Evolutionary conservation across 257 asterid species (phyloP).

Genomic region (Salvia splendens): DNA sequence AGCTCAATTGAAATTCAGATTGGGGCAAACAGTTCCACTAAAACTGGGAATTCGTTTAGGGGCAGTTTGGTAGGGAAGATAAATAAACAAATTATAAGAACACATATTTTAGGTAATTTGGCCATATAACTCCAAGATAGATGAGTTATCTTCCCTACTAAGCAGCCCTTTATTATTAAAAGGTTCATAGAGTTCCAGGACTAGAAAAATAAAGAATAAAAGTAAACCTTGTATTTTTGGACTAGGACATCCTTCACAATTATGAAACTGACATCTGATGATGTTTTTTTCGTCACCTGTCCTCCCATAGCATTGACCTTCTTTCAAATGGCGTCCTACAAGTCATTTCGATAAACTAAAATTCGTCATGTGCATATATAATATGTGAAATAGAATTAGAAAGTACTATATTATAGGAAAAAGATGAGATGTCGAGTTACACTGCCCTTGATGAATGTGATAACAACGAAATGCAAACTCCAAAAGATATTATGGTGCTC

Average conservation of each 20-base stretch:
- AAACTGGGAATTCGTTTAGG: neutral
- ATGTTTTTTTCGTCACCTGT: conserved; percentile 63
- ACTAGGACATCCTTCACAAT: conserved; percentile 86
- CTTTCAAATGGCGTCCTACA: conserved; percentile 71
- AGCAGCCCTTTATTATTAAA: too few species aligned
- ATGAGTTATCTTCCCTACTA: too few species aligned
- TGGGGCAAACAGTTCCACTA: neutral
- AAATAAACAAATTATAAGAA: too few species aligned
- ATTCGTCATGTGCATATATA: conserved; percentile 23
- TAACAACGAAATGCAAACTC: neutral
- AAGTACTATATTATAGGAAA: neutral
- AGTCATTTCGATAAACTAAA: conserved; percentile 37
- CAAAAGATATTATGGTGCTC: neutral
- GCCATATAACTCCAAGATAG: too few species aligned
- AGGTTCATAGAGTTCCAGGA: conserved; percentile 22
- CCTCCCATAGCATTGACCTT: conserved; percentile 94
- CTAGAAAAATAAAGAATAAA: conserved; percentile 22
- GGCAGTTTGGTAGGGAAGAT: too few species aligned
- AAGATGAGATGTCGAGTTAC: conserved; percentile 9
- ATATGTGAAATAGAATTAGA: neutral
- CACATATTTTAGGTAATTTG: too few species aligned
- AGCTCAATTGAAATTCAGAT: neutral
- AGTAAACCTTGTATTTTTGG: conserved; percentile 72
- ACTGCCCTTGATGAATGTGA: conserved; percentile 13
- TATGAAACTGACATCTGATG: conserved; percentile 85